Evolutionary conservation across 306 rosid species (phyloP).

Genomic region (Datisca glomerata): DNA sequence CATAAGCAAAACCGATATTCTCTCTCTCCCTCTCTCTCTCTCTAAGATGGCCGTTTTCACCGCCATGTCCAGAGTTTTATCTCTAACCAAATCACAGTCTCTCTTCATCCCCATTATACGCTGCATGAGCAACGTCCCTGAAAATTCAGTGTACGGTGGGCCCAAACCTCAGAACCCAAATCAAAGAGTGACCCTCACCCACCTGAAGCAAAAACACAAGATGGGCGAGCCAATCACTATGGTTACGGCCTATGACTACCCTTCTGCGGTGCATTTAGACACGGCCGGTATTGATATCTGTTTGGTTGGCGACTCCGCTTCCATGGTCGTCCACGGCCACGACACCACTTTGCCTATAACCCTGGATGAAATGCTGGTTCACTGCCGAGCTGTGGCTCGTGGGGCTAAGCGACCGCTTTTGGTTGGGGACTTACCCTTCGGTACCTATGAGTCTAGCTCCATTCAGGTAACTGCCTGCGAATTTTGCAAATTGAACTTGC

Average conservation of each 20-base stretch:
- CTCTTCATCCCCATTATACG: slow-evolving; percentile 21
- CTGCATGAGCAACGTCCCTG: slow-evolving; percentile 64
- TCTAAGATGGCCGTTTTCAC: slow-evolving; percentile 15
- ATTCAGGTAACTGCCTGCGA: slow-evolving; percentile 31
- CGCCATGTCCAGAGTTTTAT: slow-evolving; percentile 14
- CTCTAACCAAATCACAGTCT: slow-evolving; percentile 1
- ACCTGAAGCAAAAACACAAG: slow-evolving; percentile 39
- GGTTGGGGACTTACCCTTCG: slow-evolving; percentile 81
- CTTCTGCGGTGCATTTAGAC: slow-evolving; percentile 67
- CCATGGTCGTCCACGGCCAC: slow-evolving; percentile 96
- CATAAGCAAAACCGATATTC: neutral
- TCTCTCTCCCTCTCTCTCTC: neutral
- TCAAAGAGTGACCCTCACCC: slow-evolving; percentile 49
- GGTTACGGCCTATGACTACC: slow-evolving; percentile 96
- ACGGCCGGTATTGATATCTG: slow-evolving; percentile 53
- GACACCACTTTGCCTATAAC: slow-evolving; percentile 71
- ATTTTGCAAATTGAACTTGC: neutral
- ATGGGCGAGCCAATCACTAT: slow-evolving; percentile 56
- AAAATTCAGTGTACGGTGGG: slow-evolving; percentile 70
- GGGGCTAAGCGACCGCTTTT: slow-evolving; percentile 71
- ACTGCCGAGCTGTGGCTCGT: slow-evolving; percentile 78
- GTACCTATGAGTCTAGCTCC: slow-evolving; percentile 59
- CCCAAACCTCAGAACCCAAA: slow-evolving; percentile 35
- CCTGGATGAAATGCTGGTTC: slow-evolving; percentile 66
- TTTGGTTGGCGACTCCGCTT: slow-evolving; percentile 79